phyloP scores from a whole-genome alignment of 352 stramenopile genomes.

The Pythium monospermum region DNA sequence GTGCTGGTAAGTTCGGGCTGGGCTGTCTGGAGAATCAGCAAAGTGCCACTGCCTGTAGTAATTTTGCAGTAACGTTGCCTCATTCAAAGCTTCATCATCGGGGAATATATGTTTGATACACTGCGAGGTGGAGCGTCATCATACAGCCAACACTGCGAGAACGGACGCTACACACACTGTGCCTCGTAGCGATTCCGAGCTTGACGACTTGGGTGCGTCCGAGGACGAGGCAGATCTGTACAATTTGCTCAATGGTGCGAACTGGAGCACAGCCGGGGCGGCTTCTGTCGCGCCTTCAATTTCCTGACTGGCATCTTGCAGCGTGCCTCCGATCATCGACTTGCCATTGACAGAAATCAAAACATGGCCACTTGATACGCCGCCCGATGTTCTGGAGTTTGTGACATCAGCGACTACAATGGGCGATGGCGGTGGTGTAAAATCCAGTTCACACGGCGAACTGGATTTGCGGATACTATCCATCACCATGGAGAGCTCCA shows the following conservation, averaged over 20 bases:
- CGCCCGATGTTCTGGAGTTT: conserved; percentile 16
- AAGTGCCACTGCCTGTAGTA: too few relatives aligned
- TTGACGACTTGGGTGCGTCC: conserved; percentile 9
- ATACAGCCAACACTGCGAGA: conserved; percentile 16
- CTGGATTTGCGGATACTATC: conserved; percentile 26
- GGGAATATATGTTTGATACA: too few relatives aligned
- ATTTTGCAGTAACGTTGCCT: too few relatives aligned
- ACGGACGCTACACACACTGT: conserved; percentile 42
- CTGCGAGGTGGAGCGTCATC: background rate
- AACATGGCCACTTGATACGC: conserved; percentile 33
- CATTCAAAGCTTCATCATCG: too few relatives aligned
- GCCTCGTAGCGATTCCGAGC: conserved; percentile 27
- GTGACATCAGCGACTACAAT: conserved; percentile 37
- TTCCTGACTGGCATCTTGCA: conserved; percentile 25
- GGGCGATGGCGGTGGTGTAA: conserved; percentile 39
- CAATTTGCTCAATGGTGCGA: conserved; percentile 16
- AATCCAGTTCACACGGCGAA: conserved; percentile 42
- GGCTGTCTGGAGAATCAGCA: too few relatives aligned
- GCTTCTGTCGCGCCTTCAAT: conserved; percentile 24
- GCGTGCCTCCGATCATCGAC: conserved; percentile 31
- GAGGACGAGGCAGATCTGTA: background rate
- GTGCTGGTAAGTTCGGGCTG: too few relatives aligned
- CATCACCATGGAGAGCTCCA: conserved; percentile 37
- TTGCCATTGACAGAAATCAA: conserved; percentile 29
- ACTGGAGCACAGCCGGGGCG: conserved; percentile 23